Percentiles rank a stretch among this genome's conserved stretches.
phyloP scores from a whole-genome alignment of 495 filamentous ascomycete genomes.

The Chaetomium fimeti region DNA sequence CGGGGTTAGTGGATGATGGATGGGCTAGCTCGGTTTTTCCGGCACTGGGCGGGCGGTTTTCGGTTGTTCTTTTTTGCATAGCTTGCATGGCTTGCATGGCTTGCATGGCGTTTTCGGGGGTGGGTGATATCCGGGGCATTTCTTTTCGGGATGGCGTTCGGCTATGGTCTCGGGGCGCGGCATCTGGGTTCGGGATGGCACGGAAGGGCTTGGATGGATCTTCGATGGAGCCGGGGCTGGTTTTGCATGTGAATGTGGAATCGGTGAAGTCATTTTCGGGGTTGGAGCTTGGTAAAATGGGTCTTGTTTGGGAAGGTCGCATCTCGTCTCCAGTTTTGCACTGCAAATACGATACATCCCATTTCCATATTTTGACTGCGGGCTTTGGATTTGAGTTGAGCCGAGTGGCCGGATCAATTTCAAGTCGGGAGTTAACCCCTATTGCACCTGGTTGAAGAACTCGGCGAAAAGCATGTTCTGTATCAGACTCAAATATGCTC shows the following conservation, averaged over 20 bases:
- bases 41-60: not conserved
- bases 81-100: not conserved
- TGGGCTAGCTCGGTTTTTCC: too few species aligned
- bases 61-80: not conserved
- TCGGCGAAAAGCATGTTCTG: too few species aligned
- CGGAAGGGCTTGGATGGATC: not conserved
- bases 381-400: too few species aligned
- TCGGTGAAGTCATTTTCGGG: not conserved
- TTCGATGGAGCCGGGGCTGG: not conserved
- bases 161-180: too few species aligned
- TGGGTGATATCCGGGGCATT: not conserved
- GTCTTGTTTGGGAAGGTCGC: not conserved
- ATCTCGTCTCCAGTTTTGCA: not conserved
- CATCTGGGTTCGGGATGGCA: not conserved
- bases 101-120: constrained; percentile 14
- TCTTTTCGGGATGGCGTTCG: not conserved
- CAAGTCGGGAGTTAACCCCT: too few species aligned
- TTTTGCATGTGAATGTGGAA: constrained; percentile 1
- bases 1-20: constrained; percentile 36
- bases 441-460: too few species aligned
- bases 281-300: not conserved
- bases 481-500: too few species aligned
- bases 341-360: too few species aligned
- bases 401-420: too few species aligned
- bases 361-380: too few species aligned